Conservation (phyloP, 768 basidiomycete species). For the Crepidotus variabilis region DNA sequence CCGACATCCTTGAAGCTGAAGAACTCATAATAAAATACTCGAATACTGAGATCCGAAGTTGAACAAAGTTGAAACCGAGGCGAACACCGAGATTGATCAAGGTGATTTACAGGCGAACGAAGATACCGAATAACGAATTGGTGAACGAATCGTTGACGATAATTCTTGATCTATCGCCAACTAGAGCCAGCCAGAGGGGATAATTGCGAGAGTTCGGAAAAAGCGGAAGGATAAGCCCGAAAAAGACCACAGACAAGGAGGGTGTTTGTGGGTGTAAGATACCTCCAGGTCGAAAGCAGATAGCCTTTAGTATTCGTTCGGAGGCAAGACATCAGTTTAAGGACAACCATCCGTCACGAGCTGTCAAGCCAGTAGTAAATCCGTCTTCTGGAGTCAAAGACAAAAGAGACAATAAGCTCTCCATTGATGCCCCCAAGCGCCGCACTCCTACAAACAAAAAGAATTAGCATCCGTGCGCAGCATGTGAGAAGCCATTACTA, state of each 20-base stretch:
- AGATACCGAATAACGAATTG: constrained; percentile 4
- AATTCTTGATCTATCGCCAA: constrained; percentile 14
- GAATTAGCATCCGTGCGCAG: not conserved
- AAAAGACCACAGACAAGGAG: not conserved
- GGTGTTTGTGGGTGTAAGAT: not conserved
- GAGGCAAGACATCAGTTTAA: not conserved
- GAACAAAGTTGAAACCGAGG: not conserved
- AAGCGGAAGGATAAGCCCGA: not conserved
- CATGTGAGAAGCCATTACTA: not conserved
- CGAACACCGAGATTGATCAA: constrained; percentile 5
- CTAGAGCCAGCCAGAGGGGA: constrained; percentile 15
- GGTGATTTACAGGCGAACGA: not conserved
- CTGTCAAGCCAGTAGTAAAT: not conserved
- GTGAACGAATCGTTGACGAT: not conserved
- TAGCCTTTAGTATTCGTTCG: not conserved
- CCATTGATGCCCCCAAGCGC: not conserved
- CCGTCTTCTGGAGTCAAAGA: not conserved
- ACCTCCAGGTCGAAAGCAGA: not conserved
- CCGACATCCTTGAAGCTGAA: not conserved
- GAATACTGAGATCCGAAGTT: not conserved
- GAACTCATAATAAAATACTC: not conserved
- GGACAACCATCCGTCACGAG: not conserved
- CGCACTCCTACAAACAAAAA: not conserved
- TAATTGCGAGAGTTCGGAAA: constrained; percentile 5
- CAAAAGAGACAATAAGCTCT: constrained; percentile 2